Conservation (phyloP, 192 early-diverging fungal genomes). For the Thamnidium elegans region DNA sequence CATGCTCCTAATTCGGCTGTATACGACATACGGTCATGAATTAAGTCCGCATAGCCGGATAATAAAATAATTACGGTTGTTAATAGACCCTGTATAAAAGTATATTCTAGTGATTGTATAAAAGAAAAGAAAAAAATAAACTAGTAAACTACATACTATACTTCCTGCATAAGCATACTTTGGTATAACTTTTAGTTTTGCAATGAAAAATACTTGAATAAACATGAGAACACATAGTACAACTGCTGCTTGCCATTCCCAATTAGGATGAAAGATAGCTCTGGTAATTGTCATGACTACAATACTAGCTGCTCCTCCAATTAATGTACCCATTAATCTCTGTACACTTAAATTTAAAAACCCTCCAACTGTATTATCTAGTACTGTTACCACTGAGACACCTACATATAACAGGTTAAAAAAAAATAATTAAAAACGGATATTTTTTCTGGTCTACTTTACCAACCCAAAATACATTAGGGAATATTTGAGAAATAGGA, state of each 20-base stretch:
- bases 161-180: slow-evolving; percentile 20
- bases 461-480: slow-evolving; percentile 22
- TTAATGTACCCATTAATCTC: slow-evolving; percentile 10
- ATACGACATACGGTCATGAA: slow-evolving; percentile 7
- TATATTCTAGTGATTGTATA: neutral
- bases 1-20: slow-evolving; percentile 5
- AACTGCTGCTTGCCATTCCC: slow-evolving; percentile 17
- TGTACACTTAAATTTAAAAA: slow-evolving; percentile 12
- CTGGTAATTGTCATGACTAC: slow-evolving; percentile 6
- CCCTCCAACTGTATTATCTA: slow-evolving; percentile 21
- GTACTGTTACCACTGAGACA: slow-evolving; percentile 12
- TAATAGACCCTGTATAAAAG: slow-evolving; percentile 8
- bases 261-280: slow-evolving; percentile 16
- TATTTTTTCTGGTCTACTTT: neutral
- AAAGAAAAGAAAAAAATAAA: neutral
- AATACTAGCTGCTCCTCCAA: slow-evolving; percentile 3
- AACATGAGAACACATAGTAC: slow-evolving; percentile 8
- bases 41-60: slow-evolving; percentile 11
- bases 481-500: slow-evolving; percentile 15
- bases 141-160: slow-evolving; percentile 12
- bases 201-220: slow-evolving; percentile 21
- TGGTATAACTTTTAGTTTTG: slow-evolving; percentile 17
- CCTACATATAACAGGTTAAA: neutral
- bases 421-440: neutral
- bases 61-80: slow-evolving; percentile 15